Percentiles rank a stretch among this genome's conserved stretches.
Evolutionary conservation across 345 rosid genomes (phyloP).

Genomic region (Carallia brachiata): DNA sequence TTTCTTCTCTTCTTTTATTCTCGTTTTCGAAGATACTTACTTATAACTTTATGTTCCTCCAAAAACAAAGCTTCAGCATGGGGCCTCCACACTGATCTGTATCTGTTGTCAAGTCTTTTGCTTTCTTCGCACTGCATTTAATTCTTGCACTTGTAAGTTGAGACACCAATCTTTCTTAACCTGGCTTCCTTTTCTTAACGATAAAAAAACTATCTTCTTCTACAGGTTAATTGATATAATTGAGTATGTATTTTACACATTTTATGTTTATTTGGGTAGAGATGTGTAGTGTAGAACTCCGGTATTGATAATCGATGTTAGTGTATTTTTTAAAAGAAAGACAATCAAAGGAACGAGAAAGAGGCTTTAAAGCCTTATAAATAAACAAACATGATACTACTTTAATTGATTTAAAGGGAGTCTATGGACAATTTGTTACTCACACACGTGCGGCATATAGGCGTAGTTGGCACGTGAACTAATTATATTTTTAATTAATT

Average conservation of each 20-base stretch:
- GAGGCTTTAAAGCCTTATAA: no score
- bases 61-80: constrained; percentile 24
- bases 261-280: not conserved
- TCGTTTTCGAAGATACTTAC: not conserved
- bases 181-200: no score
- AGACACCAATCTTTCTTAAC: constrained; percentile 10
- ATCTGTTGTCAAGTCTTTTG: constrained; percentile 17
- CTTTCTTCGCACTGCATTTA: constrained; percentile 29
- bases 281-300: constrained; percentile 15
- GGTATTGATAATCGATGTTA: constrained; percentile 12
- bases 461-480: no score
- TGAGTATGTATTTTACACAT: not conserved
- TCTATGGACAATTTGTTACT: no score
- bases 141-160: constrained; percentile 25
- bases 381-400: no score
- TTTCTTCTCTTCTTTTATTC: constrained; percentile 7
- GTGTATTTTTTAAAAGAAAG: no score
- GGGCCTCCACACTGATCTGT: constrained; percentile 22
- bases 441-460: no score
- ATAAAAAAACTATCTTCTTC: no score
- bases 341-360: no score
- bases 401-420: no score
- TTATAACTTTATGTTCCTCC: constrained; percentile 20
- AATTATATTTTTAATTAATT: no score
- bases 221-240: no score